Conservation (phyloP, 108 stramenopile genomes). For the Seminavis robusta region DNA sequence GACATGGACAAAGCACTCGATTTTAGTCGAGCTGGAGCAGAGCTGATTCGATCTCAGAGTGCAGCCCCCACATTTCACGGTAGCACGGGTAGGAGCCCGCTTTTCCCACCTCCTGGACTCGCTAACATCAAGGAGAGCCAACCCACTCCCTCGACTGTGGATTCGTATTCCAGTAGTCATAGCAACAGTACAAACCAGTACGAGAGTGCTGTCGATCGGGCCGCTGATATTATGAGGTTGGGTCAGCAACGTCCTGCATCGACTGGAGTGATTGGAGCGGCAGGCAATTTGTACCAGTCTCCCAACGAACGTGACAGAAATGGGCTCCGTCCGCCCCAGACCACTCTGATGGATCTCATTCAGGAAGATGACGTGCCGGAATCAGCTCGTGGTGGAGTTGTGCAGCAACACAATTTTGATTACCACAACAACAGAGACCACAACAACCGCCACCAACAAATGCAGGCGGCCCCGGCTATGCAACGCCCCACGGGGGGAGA, state of each 20-base stretch:
- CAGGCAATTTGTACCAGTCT: too few relatives aligned
- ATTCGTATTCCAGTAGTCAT: constrained; percentile 3
- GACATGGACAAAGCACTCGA: too few relatives aligned
- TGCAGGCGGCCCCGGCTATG: not conserved
- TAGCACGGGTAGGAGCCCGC: constrained; percentile 23
- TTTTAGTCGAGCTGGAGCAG: too few relatives aligned
- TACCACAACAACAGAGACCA: not conserved
- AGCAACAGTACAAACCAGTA: constrained; percentile 6
- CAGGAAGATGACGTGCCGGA: constrained; percentile 34
- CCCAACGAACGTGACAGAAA: too few relatives aligned
- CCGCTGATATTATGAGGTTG: constrained; percentile 21
- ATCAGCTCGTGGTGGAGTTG: too few relatives aligned
- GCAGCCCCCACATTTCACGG: constrained; percentile 40
- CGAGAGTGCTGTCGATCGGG: constrained; percentile 23
- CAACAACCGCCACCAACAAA: not conserved
- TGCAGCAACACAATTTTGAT: too few relatives aligned
- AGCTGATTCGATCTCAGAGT: constrained; percentile 48
- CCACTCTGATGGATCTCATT: constrained; percentile 56
- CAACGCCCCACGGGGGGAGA: not conserved
- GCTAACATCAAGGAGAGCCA: constrained; percentile 20
- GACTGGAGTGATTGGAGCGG: constrained; percentile 52
- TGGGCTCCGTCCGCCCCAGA: constrained; percentile 31
- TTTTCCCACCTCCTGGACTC: constrained; percentile 36
- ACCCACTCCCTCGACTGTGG: constrained; percentile 16
- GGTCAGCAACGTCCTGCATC: constrained; percentile 51